Percentiles rank a stretch among this genome's conserved stretches.
These are phyloP conservation scores for Solanum gracilifrons DNA, from an alignment of 257 asterid species.

Conservation along the genomic window DNA sequence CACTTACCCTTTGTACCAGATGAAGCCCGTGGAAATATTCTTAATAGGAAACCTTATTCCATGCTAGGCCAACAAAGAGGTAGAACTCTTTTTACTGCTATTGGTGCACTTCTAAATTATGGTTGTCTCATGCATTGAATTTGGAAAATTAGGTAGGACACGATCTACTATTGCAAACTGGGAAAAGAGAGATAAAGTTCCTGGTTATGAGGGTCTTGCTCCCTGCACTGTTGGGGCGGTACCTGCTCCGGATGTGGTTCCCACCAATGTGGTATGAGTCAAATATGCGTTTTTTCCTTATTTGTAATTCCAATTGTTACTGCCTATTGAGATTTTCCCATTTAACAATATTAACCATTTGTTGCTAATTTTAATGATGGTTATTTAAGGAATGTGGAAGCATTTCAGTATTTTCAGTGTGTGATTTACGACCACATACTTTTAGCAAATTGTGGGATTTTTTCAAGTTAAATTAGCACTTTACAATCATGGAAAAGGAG, in stretches of 20 bases:
- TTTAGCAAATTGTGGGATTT: not conserved
- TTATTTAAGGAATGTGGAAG: not conserved
- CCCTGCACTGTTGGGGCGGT: constrained; percentile 44
- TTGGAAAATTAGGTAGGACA: constrained; percentile 35
- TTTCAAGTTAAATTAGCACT: not conserved
- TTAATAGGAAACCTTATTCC: constrained; percentile 38
- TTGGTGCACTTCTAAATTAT: not conserved
- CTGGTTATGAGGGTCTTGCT: constrained; percentile 33
- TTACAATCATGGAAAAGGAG: not conserved
- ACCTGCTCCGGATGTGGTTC: constrained; percentile 24
- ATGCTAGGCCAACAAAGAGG: constrained; percentile 63
- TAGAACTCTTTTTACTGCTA: constrained; percentile 12
- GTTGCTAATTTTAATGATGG: not conserved
- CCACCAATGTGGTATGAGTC: constrained; percentile 14
- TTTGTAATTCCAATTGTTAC: not conserved
- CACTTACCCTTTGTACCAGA: constrained; percentile 17
- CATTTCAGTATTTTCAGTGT: not conserved
- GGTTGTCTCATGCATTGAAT: constrained; percentile 6
- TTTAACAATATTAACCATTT: not conserved
- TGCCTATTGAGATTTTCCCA: not conserved
- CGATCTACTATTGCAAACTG: constrained; percentile 40
- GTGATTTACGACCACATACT: not conserved
- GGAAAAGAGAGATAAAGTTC: constrained; percentile 63
- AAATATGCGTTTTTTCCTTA: not conserved
- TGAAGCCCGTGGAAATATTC: constrained; percentile 38